A percentile compares a stretch with the other conserved stretches of the same genome.
phyloP scores from a whole-genome alignment of 768 basidiomycete species.

The Leccinum subtestaceum region DNA sequence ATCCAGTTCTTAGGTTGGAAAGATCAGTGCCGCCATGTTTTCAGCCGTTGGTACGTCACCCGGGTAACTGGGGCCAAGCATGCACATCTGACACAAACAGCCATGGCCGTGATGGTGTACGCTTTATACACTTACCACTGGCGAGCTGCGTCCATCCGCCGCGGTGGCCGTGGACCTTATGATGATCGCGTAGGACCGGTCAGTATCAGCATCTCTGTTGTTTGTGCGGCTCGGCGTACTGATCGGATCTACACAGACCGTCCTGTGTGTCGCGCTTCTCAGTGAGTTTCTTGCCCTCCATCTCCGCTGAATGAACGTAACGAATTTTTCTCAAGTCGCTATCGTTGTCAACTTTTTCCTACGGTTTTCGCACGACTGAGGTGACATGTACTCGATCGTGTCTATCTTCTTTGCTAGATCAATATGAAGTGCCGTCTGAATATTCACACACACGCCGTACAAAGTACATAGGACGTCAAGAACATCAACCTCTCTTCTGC shows the following conservation, averaged over 20 bases:
- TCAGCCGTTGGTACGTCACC: constrained; percentile 77
- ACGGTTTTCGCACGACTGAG: constrained; percentile 54
- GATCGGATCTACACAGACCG: constrained; percentile 48
- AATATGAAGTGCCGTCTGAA: constrained; percentile 5
- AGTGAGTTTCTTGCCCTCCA: constrained; percentile 40
- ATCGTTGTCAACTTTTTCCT: constrained; percentile 84
- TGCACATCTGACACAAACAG: constrained; percentile 40
- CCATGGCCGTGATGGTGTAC: constrained; percentile 96
- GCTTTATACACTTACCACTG: constrained; percentile 95
- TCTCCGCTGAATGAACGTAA: background rate
- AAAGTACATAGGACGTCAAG: background rate
- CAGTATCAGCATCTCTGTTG: constrained; percentile 37
- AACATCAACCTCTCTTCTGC: constrained; percentile 48
- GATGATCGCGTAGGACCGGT: constrained; percentile 96
- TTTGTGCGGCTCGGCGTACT: constrained; percentile 5
- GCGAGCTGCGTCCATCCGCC: constrained; percentile 89
- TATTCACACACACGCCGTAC: constrained; percentile 6
- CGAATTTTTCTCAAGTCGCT: constrained; percentile 51
- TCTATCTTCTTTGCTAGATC: constrained; percentile 11
- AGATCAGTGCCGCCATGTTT: constrained; percentile 96
- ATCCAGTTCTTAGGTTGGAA: constrained; percentile 64
- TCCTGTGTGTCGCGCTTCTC: constrained; percentile 79
- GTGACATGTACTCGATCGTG: background rate
- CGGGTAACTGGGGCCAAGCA: background rate
- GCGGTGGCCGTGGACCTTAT: constrained; percentile 90